Evolutionary conservation across 2,329 filamentous ascomycete genomes (phyloP).

Genomic region (Knufia petricola): DNA sequence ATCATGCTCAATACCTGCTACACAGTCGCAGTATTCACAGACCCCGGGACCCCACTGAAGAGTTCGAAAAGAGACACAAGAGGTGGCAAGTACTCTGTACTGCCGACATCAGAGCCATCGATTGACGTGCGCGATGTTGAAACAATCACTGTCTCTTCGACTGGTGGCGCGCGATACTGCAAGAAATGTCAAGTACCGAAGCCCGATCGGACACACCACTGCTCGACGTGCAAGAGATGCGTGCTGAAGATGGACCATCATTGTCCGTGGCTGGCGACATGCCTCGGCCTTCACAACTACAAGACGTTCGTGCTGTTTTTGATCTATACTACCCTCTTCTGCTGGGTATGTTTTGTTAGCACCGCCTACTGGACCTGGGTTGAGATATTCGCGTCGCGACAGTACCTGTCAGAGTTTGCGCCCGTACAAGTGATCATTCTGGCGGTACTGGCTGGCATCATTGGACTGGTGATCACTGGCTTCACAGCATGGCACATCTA

Average conservation of each 20-base stretch:
- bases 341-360: slow-evolving; percentile 68
- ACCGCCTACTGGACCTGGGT: slow-evolving; percentile 73
- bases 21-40: slow-evolving; percentile 84
- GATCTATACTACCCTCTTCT: slow-evolving; percentile 79
- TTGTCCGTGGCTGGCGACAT: slow-evolving; percentile 95
- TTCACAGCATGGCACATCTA: slow-evolving; percentile 91
- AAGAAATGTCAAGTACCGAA: slow-evolving; percentile 95
- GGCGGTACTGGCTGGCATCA: slow-evolving; percentile 78
- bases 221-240: slow-evolving; percentile 85
- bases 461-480: slow-evolving; percentile 75
- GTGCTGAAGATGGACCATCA: slow-evolving; percentile 99
- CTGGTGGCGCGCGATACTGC: slow-evolving; percentile 79
- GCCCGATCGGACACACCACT: slow-evolving; percentile 93
- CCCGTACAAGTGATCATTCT: slow-evolving; percentile 88
- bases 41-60: slow-evolving; percentile 59
- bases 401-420: slow-evolving; percentile 61
- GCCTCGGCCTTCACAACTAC: slow-evolving; percentile 87
- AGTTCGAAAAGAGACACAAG: slow-evolving; percentile 11
- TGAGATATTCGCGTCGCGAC: slow-evolving; percentile 62
- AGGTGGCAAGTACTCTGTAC: slow-evolving; percentile 56
- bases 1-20: slow-evolving; percentile 78
- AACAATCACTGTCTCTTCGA: slow-evolving; percentile 84
- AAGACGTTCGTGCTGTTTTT: slow-evolving; percentile 92
- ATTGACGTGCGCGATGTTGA: slow-evolving; percentile 41
- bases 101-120: slow-evolving; percentile 61